Evolutionary conservation across 805 yeast species (phyloP).

Genomic region (Maudiozyma barnettii): DNA sequence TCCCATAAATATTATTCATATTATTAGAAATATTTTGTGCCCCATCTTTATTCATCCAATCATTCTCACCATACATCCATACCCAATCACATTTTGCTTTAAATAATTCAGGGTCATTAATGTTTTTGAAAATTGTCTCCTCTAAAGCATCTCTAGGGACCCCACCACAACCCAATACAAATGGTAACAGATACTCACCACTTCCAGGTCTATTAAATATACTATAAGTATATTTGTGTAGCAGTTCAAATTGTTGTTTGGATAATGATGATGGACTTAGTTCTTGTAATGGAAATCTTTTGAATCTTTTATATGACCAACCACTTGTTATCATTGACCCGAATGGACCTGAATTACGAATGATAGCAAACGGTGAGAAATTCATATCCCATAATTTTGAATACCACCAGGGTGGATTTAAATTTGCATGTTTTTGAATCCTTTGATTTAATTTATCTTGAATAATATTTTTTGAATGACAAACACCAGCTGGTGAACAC

Average conservation of each 20-base stretch:
- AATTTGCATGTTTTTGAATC: conserved; percentile 27
- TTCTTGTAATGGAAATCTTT: conserved; percentile 34
- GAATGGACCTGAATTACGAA: conserved; percentile 66
- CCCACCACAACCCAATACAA: conserved; percentile 84
- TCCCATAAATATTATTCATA: conserved; percentile 12
- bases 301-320: conserved; percentile 80
- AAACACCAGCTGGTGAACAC: conserved; percentile 85
- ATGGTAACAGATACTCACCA: conserved; percentile 86
- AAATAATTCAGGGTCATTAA: conserved; percentile 15
- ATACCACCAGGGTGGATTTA: conserved; percentile 65
- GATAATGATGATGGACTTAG: neutral
- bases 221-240: conserved; percentile 74
- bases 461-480: conserved; percentile 6
- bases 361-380: conserved; percentile 75
- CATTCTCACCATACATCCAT: conserved; percentile 81
- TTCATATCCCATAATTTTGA: conserved; percentile 75
- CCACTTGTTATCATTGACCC: conserved; percentile 83
- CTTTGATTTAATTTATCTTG: neutral
- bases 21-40: conserved; percentile 28
- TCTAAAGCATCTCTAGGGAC: conserved; percentile 69
- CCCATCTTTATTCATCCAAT: conserved; percentile 53
- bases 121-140: conserved; percentile 15
- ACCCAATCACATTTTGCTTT: conserved; percentile 50
- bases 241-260: conserved; percentile 26
- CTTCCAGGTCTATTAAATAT: conserved; percentile 83